A percentile compares a stretch with the other conserved stretches of the same genome.
These are phyloP conservation scores for Chromera velia DNA, from an alignment of 73 alveolate species.

Conservation along the genomic window DNA sequence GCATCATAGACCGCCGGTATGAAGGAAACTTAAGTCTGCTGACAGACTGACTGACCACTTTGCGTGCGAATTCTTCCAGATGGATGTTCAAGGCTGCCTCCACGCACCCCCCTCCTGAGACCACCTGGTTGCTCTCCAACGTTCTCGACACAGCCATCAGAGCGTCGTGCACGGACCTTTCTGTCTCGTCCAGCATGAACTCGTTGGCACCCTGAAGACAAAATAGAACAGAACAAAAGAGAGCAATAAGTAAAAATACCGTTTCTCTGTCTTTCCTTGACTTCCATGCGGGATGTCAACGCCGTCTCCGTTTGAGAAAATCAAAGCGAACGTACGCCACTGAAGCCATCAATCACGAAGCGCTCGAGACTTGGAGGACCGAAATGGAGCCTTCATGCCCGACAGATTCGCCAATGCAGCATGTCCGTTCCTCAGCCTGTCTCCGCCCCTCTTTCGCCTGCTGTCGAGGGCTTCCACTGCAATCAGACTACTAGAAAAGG, in stretches of 20 bases:
- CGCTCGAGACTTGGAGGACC: conserved; percentile 6
- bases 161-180: conserved; percentile 81
- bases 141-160: conserved; percentile 93
- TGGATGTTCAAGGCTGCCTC: conserved; percentile 88
- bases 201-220: conserved; percentile 91
- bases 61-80: conserved; percentile 73
- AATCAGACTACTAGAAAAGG: too few relatives aligned
- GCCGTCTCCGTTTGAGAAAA: neutral
- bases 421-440: too few relatives aligned
- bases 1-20: neutral
- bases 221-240: neutral
- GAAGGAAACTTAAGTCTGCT: neutral
- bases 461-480: too few relatives aligned
- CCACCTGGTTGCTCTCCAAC: conserved; percentile 75
- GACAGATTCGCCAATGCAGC: too few relatives aligned
- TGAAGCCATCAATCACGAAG: neutral
- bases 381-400: neutral
- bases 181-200: conserved; percentile 92
- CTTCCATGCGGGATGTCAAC: neutral
- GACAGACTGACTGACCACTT: neutral
- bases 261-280: neutral
- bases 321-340: neutral
- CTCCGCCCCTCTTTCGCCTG: too few relatives aligned
- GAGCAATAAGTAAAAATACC: neutral
- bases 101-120: conserved; percentile 99